Evolutionary conservation across 495 filamentous ascomycete genomes (phyloP), one percentile per base, ranked within the genome.

Genomic region (Chaetomidium leptoderma): DNA sequence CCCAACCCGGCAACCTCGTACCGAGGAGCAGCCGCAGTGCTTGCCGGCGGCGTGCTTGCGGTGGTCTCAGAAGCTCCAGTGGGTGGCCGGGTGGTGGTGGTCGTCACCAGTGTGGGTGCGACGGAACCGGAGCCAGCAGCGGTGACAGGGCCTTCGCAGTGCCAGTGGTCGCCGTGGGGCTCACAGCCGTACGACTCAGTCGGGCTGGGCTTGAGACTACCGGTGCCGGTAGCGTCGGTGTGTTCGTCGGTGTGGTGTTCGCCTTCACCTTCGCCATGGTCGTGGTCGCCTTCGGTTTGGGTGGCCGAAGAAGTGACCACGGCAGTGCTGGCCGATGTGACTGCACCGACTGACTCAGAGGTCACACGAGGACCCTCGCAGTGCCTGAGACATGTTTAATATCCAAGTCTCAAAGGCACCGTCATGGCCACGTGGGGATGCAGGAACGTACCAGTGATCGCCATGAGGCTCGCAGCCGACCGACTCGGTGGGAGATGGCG

Each of bases 161-260:
- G 71, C 72, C 70, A 75, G 54, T 75, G 71, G 46, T 74, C 70
- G 21, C 72, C 70, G 36, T 73, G 70, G 13, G 69, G 35, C 21
- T 67, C 58, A 45, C 72, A 74, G 33, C 70, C 69, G 17, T 66
- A 59, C 2, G 70, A 73, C 59, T 66, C 72, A 10, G 70, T 73
- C 2, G 69, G 72, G 49, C 62, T 67, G 14, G 70, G 72, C 47
- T 55, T 45, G 6, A 72, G 53, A 43, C 52, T 64, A n/a, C 23
- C 56, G 35, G 50, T 62, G 30, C 50, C 59, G 52, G 62, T 33
- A 19, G 19, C 55, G 23, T 62, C 55, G 24, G 37, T 54, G 48
- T 70, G 59, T 8, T 65, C 35, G 10, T 58, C 47, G 29, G 59
- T 29, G 7, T 63, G 52, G 19, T 68, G 56, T 27, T 61, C 39